Percentiles rank a stretch among this genome's conserved stretches.
Conservation (phyloP, 208 protist genomes). For the Herpetomonas tarakana region DNA sequence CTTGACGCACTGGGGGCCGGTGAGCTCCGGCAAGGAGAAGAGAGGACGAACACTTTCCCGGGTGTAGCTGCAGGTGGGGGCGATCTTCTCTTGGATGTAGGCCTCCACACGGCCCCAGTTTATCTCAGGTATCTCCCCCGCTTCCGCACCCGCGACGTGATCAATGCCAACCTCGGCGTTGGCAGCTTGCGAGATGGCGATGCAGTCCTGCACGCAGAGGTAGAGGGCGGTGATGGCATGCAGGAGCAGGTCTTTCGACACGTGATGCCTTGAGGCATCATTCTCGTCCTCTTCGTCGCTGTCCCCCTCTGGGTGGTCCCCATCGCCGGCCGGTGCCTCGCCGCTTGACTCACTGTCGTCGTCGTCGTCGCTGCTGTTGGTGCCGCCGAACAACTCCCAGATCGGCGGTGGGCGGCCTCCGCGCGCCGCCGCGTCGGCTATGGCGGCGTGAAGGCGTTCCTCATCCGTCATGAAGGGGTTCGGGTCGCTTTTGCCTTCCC, state of each 20-base stretch:
- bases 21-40: slow-evolving; percentile 38
- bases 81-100: slow-evolving; percentile 26
- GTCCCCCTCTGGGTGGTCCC: not conserved
- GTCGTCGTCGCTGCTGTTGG: slow-evolving; percentile 9
- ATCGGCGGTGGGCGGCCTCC: too few species aligned
- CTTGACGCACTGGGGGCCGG: slow-evolving; percentile 26
- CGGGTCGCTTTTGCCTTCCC: not conserved
- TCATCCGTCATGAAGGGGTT: not conserved
- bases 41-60: slow-evolving; percentile 20
- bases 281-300: slow-evolving; percentile 15
- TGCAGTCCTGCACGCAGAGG: slow-evolving; percentile 48
- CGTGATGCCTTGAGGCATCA: not conserved
- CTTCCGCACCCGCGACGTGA: not conserved
- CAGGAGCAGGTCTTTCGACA: slow-evolving; percentile 31
- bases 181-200: slow-evolving; percentile 26
- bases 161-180: slow-evolving; percentile 1
- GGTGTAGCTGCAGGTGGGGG: slow-evolving; percentile 23
- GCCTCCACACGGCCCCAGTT: slow-evolving; percentile 35
- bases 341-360: not conserved
- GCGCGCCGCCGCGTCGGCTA: not conserved
- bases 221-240: slow-evolving; percentile 69
- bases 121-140: not conserved
- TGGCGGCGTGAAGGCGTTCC: not conserved
- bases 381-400: too few species aligned
- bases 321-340: not conserved